Evolutionary conservation across 2,329 filamentous ascomycete species (phyloP).

Genomic region (Huntiella bhutanensis): DNA sequence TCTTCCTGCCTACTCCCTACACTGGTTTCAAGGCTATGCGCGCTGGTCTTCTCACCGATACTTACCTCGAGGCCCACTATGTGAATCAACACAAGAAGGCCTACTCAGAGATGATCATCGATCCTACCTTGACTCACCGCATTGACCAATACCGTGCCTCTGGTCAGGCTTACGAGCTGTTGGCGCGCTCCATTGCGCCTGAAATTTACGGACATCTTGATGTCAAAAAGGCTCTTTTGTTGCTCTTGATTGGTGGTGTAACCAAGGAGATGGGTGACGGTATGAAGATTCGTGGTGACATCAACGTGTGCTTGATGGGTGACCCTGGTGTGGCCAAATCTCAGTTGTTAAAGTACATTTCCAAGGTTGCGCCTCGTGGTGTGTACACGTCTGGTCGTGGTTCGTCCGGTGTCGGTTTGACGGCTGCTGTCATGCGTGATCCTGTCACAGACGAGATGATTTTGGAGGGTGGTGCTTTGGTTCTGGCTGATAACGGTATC

Average conservation of each 20-base stretch:
- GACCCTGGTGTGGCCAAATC: conserved; percentile 99
- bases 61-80: conserved; percentile 86
- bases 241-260: conserved; percentile 88
- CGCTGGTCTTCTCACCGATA: conserved; percentile 89
- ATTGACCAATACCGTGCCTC: conserved; percentile 73
- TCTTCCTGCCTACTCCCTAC: conserved; percentile 93
- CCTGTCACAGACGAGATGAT: conserved; percentile 74
- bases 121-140: conserved; percentile 57
- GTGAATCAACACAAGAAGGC: conserved; percentile 95
- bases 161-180: conserved; percentile 86
- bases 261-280: conserved; percentile 94
- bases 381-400: conserved; percentile 69
- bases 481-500: conserved; percentile 65
- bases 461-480: conserved; percentile 60
- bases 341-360: conserved; percentile 93
- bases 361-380: conserved; percentile 87
- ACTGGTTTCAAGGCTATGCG: conserved; percentile 98
- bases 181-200: conserved; percentile 88
- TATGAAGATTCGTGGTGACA: conserved; percentile 96
- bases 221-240: conserved; percentile 92
- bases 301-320: conserved; percentile 98
- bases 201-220: conserved; percentile 95
- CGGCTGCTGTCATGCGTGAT: conserved; percentile 67
- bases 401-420: conserved; percentile 66
- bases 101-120: conserved; percentile 79